These are phyloP conservation scores for Mallotus nudiflorus DNA, from an alignment of 345 rosid genomes.

Conservation along the genomic window DNA sequence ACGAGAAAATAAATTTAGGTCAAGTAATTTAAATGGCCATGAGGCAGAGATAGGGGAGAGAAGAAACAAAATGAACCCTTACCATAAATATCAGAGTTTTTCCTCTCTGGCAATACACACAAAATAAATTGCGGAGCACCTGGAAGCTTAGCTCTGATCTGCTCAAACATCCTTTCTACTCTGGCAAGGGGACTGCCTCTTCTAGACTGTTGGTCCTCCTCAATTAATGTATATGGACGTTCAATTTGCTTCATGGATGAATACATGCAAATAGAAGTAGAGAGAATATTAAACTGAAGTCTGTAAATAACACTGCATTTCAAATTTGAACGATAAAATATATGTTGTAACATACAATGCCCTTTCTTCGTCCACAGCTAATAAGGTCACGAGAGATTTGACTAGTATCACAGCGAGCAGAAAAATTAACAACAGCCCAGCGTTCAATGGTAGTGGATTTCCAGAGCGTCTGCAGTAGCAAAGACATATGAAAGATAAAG, in stretches of 20 bases:
- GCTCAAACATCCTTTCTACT: constrained; percentile 76
- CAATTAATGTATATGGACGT: constrained; percentile 69
- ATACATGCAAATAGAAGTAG: constrained; percentile 10
- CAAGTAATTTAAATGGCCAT: not conserved
- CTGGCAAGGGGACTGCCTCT: constrained; percentile 56
- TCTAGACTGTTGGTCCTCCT: constrained; percentile 63
- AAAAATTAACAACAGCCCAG: constrained; percentile 90
- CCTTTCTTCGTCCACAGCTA: constrained; percentile 72
- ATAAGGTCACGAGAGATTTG: constrained; percentile 69
- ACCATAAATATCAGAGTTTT: constrained; percentile 85
- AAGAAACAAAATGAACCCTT: constrained; percentile 20
- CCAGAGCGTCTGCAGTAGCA: constrained; percentile 49
- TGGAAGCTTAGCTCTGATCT: constrained; percentile 53
- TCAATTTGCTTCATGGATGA: constrained; percentile 51
- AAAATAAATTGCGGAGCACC: constrained; percentile 61
- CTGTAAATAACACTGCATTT: constrained; percentile 3
- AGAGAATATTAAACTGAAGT: not conserved
- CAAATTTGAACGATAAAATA: constrained; percentile 17
- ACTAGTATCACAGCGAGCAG: constrained; percentile 81
- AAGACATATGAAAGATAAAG: not conserved
- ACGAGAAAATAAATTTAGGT: constrained; percentile 18
- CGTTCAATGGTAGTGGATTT: constrained; percentile 44
- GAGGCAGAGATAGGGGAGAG: not conserved
- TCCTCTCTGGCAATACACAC: constrained; percentile 77
- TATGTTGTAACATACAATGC: constrained; percentile 56